Conservation (phyloP, 306 rosid species). For the Bauhinia variegata region DNA sequence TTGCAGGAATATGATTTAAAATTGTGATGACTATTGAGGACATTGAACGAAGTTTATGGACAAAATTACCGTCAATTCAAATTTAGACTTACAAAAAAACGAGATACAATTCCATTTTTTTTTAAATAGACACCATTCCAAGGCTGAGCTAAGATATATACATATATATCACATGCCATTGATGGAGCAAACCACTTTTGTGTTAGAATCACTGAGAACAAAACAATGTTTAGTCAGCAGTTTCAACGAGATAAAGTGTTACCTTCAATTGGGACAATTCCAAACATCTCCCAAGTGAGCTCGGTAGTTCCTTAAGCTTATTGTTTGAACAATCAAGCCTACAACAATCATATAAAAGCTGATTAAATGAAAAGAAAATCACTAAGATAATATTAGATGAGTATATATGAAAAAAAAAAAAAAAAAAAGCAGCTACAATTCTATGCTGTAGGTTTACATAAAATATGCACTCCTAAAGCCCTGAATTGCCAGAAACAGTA, state of each 20-base stretch:
- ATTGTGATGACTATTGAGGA: slow-evolving; percentile 18
- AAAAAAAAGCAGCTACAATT: too few relatives aligned
- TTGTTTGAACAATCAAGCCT: slow-evolving; percentile 91
- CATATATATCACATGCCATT: slow-evolving; percentile 4
- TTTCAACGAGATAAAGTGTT: slow-evolving; percentile 38
- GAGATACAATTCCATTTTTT: too few relatives aligned
- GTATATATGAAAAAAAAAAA: too few relatives aligned
- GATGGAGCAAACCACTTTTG: background rate
- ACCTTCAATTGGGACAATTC: slow-evolving; percentile 85
- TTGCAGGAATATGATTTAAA: slow-evolving; percentile 6
- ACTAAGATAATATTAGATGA: too few relatives aligned
- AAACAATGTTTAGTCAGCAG: background rate
- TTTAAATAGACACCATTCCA: background rate
- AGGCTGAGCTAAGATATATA: slow-evolving; percentile 29
- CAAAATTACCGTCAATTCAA: too few relatives aligned
- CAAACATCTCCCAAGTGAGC: slow-evolving; percentile 72
- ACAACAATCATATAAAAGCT: slow-evolving; percentile 35
- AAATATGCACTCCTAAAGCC: too few relatives aligned
- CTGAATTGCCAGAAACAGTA: too few relatives aligned
- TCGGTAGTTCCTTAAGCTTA: slow-evolving; percentile 75
- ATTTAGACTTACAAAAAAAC: too few relatives aligned
- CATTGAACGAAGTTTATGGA: background rate
- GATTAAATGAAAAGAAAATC: background rate
- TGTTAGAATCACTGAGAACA: slow-evolving; percentile 1
- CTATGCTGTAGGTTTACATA: too few relatives aligned